phyloP scores from a whole-genome alignment of 2,329 filamentous ascomycete genomes.

The Periconia sp. region DNA sequence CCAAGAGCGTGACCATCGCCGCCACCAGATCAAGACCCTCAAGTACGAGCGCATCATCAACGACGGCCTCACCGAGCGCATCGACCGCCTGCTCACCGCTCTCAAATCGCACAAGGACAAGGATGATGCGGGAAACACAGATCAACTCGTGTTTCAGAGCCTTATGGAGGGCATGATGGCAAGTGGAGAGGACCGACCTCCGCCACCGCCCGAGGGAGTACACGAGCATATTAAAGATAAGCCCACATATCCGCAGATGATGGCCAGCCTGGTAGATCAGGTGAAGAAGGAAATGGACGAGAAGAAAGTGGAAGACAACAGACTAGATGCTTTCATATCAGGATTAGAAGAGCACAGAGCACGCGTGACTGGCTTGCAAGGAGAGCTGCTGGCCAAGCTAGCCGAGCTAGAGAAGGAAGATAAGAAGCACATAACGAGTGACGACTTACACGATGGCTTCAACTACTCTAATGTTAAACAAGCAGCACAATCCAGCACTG shows the following conservation, averaged over 20 bases:
- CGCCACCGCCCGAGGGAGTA: conserved; percentile 79
- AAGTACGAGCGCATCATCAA: conserved; percentile 95
- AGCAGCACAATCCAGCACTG: conserved; percentile 36
- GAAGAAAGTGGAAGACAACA: conserved; percentile 65
- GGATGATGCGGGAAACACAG: conserved; percentile 48
- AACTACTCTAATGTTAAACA: conserved; percentile 78
- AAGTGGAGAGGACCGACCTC: conserved; percentile 66
- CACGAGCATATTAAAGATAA: conserved; percentile 76
- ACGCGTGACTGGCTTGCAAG: conserved; percentile 80
- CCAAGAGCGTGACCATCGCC: conserved; percentile 82
- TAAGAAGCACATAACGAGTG: conserved; percentile 89
- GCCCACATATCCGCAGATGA: conserved; percentile 94
- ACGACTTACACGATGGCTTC: conserved; percentile 86
- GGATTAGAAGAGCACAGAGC: conserved; percentile 78
- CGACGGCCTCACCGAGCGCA: conserved; percentile 84
- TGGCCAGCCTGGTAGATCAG: conserved; percentile 93
- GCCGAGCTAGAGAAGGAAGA: conserved; percentile 85
- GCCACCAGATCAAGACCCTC: conserved; percentile 85
- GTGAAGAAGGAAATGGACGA: conserved; percentile 87
- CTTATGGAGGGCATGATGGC: conserved; percentile 81
- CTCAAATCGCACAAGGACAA: conserved; percentile 73
- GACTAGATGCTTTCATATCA: conserved; percentile 76
- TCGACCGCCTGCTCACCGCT: conserved; percentile 76
- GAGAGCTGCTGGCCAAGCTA: conserved; percentile 75
- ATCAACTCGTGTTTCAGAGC: conserved; percentile 84